These are phyloP conservation scores for Eremochloa ophiuroides DNA, from an alignment of 176 grass and related monocot genomes.

Conservation along the genomic window DNA sequence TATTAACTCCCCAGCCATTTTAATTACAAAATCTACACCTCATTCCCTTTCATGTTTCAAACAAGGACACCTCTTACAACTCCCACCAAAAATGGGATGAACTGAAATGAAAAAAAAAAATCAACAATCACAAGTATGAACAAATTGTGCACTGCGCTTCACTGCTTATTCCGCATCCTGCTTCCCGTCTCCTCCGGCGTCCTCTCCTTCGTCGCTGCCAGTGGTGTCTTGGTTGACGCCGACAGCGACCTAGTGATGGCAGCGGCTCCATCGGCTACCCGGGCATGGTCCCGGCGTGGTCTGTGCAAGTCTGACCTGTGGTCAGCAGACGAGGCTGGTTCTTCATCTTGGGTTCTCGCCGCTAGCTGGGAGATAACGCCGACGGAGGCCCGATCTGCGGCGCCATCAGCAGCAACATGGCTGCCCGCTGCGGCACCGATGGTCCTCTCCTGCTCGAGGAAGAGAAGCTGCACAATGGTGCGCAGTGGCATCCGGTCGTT, in stretches of 20 bases:
- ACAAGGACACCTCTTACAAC: conserved; percentile 23
- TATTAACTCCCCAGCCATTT: conserved; percentile 32
- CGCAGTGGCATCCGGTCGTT: conserved; percentile 88
- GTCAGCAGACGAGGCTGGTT: conserved; percentile 1
- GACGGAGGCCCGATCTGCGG: background rate
- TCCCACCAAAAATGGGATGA: conserved; percentile 40
- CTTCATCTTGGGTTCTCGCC: conserved; percentile 30
- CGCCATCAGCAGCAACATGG: background rate
- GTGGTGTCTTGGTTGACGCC: conserved; percentile 22
- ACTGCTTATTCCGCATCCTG: conserved; percentile 47
- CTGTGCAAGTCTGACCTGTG: conserved; percentile 43
- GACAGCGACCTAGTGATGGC: conserved; percentile 45
- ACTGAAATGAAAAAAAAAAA: conserved; percentile 11
- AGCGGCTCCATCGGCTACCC: background rate
- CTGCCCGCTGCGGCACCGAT: conserved; percentile 6
- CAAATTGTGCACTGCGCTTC: conserved; percentile 4
- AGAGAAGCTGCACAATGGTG: conserved; percentile 90
- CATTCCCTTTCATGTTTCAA: background rate
- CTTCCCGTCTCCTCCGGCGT: conserved; percentile 33
- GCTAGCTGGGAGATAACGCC: conserved; percentile 5
- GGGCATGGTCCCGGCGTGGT: conserved; percentile 1
- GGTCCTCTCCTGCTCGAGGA: conserved; percentile 74
- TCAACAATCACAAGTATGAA: conserved; percentile 44
- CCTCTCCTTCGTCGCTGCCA: conserved; percentile 39
- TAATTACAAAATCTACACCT: conserved; percentile 45